phyloP scores from a whole-genome alignment of 768 basidiomycete genomes.

The Aureoboletus auriporus region DNA sequence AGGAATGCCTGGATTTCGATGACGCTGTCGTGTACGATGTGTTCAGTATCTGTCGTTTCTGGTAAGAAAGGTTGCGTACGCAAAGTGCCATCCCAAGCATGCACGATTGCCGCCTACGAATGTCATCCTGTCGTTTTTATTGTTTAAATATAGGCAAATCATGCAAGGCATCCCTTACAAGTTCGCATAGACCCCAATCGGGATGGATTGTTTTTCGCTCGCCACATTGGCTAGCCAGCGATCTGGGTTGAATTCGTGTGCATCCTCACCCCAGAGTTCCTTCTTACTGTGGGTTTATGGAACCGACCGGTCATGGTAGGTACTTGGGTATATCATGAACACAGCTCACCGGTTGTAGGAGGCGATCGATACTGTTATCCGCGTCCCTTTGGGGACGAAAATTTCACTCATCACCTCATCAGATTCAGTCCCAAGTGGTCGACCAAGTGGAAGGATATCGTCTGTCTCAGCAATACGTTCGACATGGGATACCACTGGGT shows the following conservation, averaged over 20 bases:
- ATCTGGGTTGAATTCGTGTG: constrained; percentile 22
- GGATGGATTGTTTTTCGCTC: constrained; percentile 11
- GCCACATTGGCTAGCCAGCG: constrained; percentile 19
- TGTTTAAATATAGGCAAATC: neutral
- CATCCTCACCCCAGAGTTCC: no score
- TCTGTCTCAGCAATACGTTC: constrained; percentile 49
- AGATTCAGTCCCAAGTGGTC: neutral
- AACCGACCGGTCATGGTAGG: no score
- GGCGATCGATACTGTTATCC: neutral
- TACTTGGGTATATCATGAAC: no score
- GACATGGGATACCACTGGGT: constrained; percentile 51
- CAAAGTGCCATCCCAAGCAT: constrained; percentile 30
- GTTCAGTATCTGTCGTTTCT: neutral
- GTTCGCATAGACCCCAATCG: constrained; percentile 26
- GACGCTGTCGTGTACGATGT: constrained; percentile 22
- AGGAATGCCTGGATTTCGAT: constrained; percentile 56
- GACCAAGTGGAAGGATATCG: constrained; percentile 31
- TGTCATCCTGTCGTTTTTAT: constrained; percentile 21
- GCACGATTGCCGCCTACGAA: constrained; percentile 20
- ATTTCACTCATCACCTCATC: constrained; percentile 39
- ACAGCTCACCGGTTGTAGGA: neutral
- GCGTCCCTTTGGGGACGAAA: neutral
- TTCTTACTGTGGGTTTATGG: no score
- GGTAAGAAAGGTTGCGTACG: constrained; percentile 13
- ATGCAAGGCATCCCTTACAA: constrained; percentile 12